Base-by-base conservation (phyloP, 1,284 basidiomycete genomes). In the Sanguinoderma infundibulare region DNA sequence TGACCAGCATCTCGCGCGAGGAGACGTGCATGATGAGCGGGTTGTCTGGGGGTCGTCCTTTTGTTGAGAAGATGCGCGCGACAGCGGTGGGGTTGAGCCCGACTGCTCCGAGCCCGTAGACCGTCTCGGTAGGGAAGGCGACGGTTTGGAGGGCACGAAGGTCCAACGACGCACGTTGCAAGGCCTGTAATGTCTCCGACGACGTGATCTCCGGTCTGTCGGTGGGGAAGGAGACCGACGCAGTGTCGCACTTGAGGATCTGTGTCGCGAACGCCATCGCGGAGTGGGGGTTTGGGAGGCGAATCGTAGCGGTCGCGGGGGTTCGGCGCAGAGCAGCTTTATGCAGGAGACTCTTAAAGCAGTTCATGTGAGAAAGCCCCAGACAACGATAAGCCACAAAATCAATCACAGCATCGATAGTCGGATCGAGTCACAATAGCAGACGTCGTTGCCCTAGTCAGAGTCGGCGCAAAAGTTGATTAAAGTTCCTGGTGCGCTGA, bases 11-110 rank as follows among this genome's bases (percentile, higher is more conserved):
- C 50, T 82, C 71, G 17, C 86, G 77, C 1, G 95, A 95, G 6
- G 94, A 95, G 62, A 99, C 88, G 77, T 99, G 98, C 34, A 98
- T 94, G 79, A 99, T 99, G 56, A 99, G 83, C 0, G 98, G 98
- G 74, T 99, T 99, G 77, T 99, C 98, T 3, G 92, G 81, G 1
- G 98, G 98, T 50, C 98, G 83, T 40, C 95, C 93, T 73, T 99
- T 99, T 60, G 93, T 92, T 10, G 84, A 79, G 76, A 96, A 99
- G 69, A 99, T 97, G 64, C 83, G 83, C 1, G 82, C 74, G 3
- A 87, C 84, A 8, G 96, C 95, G 20, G 77, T 70, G 0, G 85
- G 70, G 61, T 89, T 79, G 40, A 96, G 79, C 0, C 96, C 96
- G 39, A 91, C 81, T 0, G 95, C 98, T 24, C 94, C 98, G 4